phyloP scores from a whole-genome alignment of 805 yeast genomes.

The Metschnikowia vanudenii region DNA sequence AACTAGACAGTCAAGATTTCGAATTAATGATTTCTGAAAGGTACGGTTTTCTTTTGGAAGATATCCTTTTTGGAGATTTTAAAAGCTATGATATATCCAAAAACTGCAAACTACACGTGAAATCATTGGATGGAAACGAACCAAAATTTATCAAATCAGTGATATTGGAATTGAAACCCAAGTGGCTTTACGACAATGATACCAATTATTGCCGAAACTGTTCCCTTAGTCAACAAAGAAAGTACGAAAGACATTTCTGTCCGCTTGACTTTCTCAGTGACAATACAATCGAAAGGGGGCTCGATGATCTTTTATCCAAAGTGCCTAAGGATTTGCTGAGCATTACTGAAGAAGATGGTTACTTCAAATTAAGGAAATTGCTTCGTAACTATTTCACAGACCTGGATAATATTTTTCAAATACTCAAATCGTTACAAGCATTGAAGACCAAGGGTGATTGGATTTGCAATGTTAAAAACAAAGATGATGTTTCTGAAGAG shows the following conservation, averaged over 20 bases:
- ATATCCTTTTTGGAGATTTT: conserved; percentile 36
- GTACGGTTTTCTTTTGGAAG: conserved; percentile 44
- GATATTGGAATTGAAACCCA: conserved; percentile 20
- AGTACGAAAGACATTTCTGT: conserved; percentile 18
- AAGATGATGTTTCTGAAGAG: conserved; percentile 38
- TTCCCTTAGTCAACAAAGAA: conserved; percentile 15
- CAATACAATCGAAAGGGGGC: conserved; percentile 9
- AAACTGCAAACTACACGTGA: conserved; percentile 33
- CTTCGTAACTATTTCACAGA: conserved; percentile 1
- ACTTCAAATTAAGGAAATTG: conserved; percentile 2
- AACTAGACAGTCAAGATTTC: conserved; percentile 27
- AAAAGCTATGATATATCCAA: conserved; percentile 31
- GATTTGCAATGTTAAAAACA: conserved; percentile 29
- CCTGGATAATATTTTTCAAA: conserved; percentile 25
- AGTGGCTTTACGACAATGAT: conserved; percentile 20
- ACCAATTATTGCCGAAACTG: conserved; percentile 20
- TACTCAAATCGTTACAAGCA: conserved; percentile 34
- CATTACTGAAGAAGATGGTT: not conserved
- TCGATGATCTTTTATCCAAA: conserved; percentile 14
- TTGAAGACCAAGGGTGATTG: conserved; percentile 32
- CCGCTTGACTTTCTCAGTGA: conserved; percentile 15
- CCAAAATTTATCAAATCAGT: conserved; percentile 1
- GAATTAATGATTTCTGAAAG: conserved; percentile 38
- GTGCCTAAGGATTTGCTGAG: conserved; percentile 1
- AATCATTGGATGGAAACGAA: conserved; percentile 3